Evolutionary conservation across 345 rosid genomes (phyloP), one percentile per base, ranked within the genome.

Genomic region (Abelmoschus esculentus): DNA sequence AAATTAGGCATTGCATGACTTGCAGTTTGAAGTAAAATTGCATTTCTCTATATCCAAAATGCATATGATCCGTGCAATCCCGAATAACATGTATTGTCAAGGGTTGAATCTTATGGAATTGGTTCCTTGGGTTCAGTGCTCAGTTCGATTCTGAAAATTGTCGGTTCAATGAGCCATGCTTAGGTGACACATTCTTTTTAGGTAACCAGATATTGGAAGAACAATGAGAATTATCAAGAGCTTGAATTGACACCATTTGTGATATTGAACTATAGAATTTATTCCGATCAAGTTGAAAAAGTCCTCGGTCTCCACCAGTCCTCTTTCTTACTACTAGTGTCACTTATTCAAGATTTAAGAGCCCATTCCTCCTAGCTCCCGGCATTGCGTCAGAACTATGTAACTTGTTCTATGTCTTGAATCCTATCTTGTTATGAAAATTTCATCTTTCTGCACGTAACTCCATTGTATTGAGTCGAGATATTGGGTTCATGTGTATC

Each of bases 161-260:
- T 18, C 53, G 34, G 46, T 71, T 62, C 29, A 65, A 13, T n/a
- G n/a, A 44, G 50, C 64, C 54, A 56, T 57, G 15, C 17, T 65
- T 50, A 58, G 36, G 31, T 18, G 7, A 15, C 26, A 52, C 38
- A 53, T 54, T 62, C 58, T 54, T 49, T 74, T 42, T 63, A 14
- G 3, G 18, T 9, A 18, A 69, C 59, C 40, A 53, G 52, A 28
- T 6, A 14, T 5, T 61, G 72, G 47, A 50, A 60, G 55, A 60
- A 60, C 22, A 19, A 49, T 14, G 17, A 15, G 17, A 52, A 6
- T n/a, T 50, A 50, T 36, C 2, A 50, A 26, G 3, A 40, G 57
- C 49, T 61, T 64, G 66, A 64, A 19, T 68, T 69, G 67, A 59
- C 50, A 55, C 8, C 15, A 13, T 49, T 49, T 49, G 2, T 49